Base-by-base conservation (phyloP, 164 flowering plant genomes). In the Vitis labrusca region DNA sequence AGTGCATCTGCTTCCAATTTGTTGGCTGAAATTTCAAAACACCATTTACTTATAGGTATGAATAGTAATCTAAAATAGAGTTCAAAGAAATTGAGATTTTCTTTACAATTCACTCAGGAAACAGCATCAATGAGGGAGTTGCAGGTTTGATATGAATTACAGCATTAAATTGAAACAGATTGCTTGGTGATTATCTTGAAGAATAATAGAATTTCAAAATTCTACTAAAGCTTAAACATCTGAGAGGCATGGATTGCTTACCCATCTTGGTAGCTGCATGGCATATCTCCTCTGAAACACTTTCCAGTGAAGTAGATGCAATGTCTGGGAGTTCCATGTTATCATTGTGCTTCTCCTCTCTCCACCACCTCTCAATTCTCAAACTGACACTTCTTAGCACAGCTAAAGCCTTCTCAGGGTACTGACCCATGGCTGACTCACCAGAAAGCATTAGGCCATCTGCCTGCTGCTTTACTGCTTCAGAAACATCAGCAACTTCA, bases 371-470 rank as follows among this genome's bases (percentile, higher is more conserved):
- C 79, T 94, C 99, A 50, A 92, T 94, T 71, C 99, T 84, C 66
- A 94, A 44, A 78, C 99, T 92, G 50, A 92, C 99, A 79, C 86
- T 89, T 79, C 98, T 89, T 58, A 95, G 70, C 59, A 95, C 99
- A 54, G 90, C 66, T 75, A 95, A 76, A 73, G 99, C 96, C 74
- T 95, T 95, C 5, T 95, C 96, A 29, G 98, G 98, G 77, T 30
- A 95, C 79, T 87, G 96, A 8, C 99, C 99, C 98, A 92, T 94
- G 68, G 98, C 99, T 12, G 99, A 92, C 80, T 94, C 99, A 71
- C 98, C 99, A 66, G 99, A 95, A 44, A 95, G 97, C 99, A 95
- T 95, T 65, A 95, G 77, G 50, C 95, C 99, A 88, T 95, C 99
- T 15, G 97, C 82, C 47, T 92, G 75, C 79, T 95, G 98, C 77